Conservation (phyloP, 2,329 filamentous ascomycete genomes). For the Lachnellula arida region DNA sequence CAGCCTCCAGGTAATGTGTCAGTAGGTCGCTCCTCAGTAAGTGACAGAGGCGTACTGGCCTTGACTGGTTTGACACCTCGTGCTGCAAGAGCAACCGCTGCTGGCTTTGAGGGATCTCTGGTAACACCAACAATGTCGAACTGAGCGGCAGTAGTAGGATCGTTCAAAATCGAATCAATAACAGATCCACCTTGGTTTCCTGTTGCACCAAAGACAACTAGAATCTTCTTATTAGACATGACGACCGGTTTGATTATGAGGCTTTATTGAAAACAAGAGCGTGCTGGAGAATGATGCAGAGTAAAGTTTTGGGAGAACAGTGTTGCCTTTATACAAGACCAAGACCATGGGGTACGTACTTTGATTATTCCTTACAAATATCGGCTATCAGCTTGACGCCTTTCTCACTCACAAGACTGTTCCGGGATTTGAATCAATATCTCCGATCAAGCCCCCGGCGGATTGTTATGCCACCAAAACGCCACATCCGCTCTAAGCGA, state of each 20-base stretch:
- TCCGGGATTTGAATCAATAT: neutral
- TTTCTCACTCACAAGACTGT: neutral
- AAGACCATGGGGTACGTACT: neutral
- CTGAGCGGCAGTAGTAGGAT: neutral
- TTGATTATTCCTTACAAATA: neutral
- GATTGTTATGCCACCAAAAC: neutral
- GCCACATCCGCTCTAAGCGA: neutral
- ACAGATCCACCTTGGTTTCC: neutral
- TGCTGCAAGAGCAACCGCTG: neutral
- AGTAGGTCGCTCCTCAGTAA: neutral
- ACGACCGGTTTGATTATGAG: neutral
- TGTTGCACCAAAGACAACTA: neutral
- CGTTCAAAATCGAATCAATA: neutral
- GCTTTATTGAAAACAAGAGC: too few relatives aligned
- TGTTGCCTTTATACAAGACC: too few relatives aligned
- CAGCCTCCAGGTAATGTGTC: conserved; percentile 20
- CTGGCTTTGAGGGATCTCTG: neutral
- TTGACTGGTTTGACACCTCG: neutral
- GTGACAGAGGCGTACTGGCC: neutral
- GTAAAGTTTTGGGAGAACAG: too few relatives aligned
- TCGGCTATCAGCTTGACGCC: neutral
- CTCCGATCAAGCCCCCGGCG: neutral
- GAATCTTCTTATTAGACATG: neutral
- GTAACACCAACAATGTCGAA: neutral
- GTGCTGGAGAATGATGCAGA: too few relatives aligned